phyloP scores from a whole-genome alignment of 1,284 basidiomycete species.

The Cutaneotrichosporon arboriforme region DNA sequence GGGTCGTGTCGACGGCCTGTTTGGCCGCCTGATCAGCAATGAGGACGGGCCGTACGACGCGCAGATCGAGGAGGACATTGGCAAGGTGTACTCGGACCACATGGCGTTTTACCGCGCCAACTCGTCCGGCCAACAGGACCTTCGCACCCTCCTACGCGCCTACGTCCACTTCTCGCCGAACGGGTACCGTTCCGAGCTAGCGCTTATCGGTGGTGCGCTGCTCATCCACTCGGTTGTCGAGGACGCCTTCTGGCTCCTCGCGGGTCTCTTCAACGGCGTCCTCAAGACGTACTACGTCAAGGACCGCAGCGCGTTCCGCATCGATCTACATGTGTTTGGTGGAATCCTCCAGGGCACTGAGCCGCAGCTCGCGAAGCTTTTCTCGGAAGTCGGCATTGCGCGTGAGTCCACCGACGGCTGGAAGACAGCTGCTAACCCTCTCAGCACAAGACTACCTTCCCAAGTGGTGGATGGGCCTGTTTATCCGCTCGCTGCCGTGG shows the following conservation, averaged over 20 bases:
- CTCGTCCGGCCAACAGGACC: conserved; percentile 37
- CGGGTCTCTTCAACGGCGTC: conserved; percentile 68
- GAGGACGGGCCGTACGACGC: conserved; percentile 55
- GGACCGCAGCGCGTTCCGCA: conserved; percentile 66
- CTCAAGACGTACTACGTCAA: conserved; percentile 68
- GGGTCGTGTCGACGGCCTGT: conserved; percentile 64
- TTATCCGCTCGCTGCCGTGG: conserved; percentile 69
- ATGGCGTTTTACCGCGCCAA: conserved; percentile 32
- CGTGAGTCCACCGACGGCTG: conserved; percentile 41
- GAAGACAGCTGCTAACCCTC: not conserved
- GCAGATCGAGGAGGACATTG: conserved; percentile 62
- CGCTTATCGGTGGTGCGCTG: conserved; percentile 69
- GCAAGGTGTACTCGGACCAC: conserved; percentile 39
- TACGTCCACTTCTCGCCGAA: conserved; percentile 55
- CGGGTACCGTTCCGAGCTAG: conserved; percentile 61
- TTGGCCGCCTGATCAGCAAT: conserved; percentile 59
- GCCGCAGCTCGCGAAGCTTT: conserved; percentile 58
- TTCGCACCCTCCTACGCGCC: conserved; percentile 40
- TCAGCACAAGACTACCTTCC: conserved; percentile 37
- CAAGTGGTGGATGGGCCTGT: conserved; percentile 52
- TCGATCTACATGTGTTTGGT: conserved; percentile 72
- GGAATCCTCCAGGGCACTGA: conserved; percentile 68
- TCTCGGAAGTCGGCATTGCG: conserved; percentile 50
- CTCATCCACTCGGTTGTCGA: conserved; percentile 78
- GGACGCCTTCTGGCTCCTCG: conserved; percentile 75